Base-by-base conservation (phyloP, 1,284 basidiomycete species). In the Mycosarcoma mackinlayi region DNA sequence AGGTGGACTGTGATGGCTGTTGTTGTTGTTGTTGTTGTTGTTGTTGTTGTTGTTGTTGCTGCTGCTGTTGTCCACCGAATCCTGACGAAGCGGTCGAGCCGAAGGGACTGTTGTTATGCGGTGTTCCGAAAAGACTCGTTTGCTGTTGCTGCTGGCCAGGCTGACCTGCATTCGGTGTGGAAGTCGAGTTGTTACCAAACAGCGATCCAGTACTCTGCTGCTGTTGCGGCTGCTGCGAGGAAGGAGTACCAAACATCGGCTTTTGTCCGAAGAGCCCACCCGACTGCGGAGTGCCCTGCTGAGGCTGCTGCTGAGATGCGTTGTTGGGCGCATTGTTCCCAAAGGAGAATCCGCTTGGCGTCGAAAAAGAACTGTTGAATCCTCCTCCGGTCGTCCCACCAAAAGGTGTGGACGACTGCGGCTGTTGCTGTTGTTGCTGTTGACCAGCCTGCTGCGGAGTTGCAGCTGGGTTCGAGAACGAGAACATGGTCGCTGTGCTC, bases 181-280 rank as follows among this genome's bases (percentile, higher is more conserved):
- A 27, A 3, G 50, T 47, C 16, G 37, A 37, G 25, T 59, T 55
- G 47, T 42, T 59, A 6, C 57, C 52, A 27, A 66, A 60, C 6
- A 67, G 53, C 18, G 64, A 60, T 16, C 53, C 53, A 7, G 56
- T 49, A 14, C 44, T 40, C 21, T 58, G 60, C 52, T 59, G 52
- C 45, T 45, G 57, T 14, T 39, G 56, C 31, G 50, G 56, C 44
- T 67, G 57, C 31, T 67, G 60, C 19, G 51, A 24, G 18, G 55
- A 50, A 11, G 73, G 73, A 13, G 59, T 60, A 9, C 73, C 69
- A 47, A 73, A 73, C n/a, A 75, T 44, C 39, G 73, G 70, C 41
- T 66, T 61, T n/a, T 62, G 65, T n/a, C 50, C 54, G 25, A 68
- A 68, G 4, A 58, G 40, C n/a, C 50, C 41, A 6, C 38, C 30